Base-by-base conservation (phyloP, 306 rosid genomes). In the Begonia masoniana region DNA sequence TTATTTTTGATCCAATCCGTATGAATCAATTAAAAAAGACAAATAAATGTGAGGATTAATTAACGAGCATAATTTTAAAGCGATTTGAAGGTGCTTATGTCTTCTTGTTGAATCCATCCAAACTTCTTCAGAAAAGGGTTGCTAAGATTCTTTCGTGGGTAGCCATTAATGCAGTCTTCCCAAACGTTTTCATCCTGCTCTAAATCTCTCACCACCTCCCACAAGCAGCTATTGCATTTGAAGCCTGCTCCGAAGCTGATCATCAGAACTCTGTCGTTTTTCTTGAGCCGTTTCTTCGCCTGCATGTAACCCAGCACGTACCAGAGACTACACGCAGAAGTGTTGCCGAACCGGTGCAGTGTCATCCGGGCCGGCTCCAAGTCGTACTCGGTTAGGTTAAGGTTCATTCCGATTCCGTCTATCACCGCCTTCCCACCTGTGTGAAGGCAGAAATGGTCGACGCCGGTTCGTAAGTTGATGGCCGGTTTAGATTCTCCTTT, bases 301-400 rank as follows among this genome's bases (percentile, higher is more conserved):
- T 87, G 94, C 96, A 87, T 83, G 65, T 87, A 87, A 24, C 74
- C 96, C 31, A 87, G 45, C 31, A 87, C 96, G 57, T 87, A 87
- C 96, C 96, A 87, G 0, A 87, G 65, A 41, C 94, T 83, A 21
- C 87, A 61, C 0, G 96, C 96, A 3, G 96, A 87, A 10, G 94
- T 83, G 74, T 83, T 87, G 0, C 96, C 96, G 60, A 83, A 87
- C 39, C 96, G 73, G 71, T 87, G 96, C 0, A 87, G 70, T 12
- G 96, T 80, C 96, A 87, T 87, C 68, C 94, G 83, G 2, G 96
- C 86, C 45, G 96, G 96, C 55, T 87, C 94, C 4, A 87, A 75
- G 19, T 87, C 94, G 59, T 74, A 51, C 12, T 76, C 87, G n/a
- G 14, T 51, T 2, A 87, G 79, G 46, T 74, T 69, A 46, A 87